These are phyloP conservation scores for Zelopaecilomyces penicillatus DNA, from an alignment of 2,329 filamentous ascomycete genomes.

Conservation along the genomic window DNA sequence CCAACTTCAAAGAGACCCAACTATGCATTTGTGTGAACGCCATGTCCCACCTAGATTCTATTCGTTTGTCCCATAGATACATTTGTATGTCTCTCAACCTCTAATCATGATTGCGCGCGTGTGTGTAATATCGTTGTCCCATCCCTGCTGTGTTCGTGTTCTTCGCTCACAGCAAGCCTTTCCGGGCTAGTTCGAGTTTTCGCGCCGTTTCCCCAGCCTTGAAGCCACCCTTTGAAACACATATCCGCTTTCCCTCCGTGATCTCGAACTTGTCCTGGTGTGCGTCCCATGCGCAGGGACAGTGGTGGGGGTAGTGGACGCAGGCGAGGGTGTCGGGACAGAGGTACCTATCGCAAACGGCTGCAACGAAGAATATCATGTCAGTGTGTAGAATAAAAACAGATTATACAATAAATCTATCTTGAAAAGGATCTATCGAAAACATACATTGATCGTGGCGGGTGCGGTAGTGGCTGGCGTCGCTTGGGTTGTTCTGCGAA, in stretches of 20 bases:
- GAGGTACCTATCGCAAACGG: constrained; percentile 86
- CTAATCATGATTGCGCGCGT: no score
- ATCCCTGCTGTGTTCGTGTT: no score
- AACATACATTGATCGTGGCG: constrained; percentile 58
- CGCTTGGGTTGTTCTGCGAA: constrained; percentile 74
- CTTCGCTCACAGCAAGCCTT: constrained; percentile 54
- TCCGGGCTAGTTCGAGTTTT: constrained; percentile 73
- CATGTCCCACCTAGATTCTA: no score
- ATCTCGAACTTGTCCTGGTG: constrained; percentile 72
- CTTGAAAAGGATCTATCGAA: neutral
- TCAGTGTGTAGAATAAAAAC: constrained; percentile 1
- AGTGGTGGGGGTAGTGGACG: constrained; percentile 94
- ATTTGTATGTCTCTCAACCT: no score
- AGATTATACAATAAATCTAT: neutral
- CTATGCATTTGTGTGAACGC: no score
- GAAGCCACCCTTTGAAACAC: constrained; percentile 68
- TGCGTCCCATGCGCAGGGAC: constrained; percentile 75
- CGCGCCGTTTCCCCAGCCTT: constrained; percentile 60
- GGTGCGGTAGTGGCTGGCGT: constrained; percentile 69
- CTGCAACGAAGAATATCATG: constrained; percentile 31
- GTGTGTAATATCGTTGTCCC: no score
- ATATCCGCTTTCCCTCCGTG: constrained; percentile 63
- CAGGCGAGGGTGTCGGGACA: constrained; percentile 92
- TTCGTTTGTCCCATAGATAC: no score
- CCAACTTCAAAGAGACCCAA: no score